Percentiles rank a stretch among this genome's conserved stretches.
Evolutionary conservation across 306 rosid species (phyloP).

Genomic region (Glycine soja): DNA sequence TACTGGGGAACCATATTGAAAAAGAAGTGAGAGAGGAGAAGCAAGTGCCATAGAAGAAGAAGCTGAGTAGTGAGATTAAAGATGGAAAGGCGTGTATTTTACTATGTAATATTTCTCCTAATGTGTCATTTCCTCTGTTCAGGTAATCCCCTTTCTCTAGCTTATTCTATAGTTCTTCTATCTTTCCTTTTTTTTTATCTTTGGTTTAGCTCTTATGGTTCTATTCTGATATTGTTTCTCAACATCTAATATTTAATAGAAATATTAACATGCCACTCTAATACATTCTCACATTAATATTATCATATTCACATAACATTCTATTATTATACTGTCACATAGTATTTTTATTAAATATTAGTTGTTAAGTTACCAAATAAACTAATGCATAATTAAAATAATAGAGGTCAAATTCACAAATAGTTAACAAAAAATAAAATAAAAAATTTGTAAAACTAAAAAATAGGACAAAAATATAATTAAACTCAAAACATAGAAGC

Average conservation of each 20-base stretch:
- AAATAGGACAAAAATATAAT: too few species aligned
- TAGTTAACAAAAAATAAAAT: not conserved
- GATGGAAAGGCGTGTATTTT: slow-evolving; percentile 51
- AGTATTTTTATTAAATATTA: too few species aligned
- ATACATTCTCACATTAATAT: too few species aligned
- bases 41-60: slow-evolving; percentile 15
- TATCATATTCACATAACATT: too few species aligned
- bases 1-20: slow-evolving; percentile 40
- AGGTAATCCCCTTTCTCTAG: slow-evolving; percentile 62
- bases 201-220: slow-evolving; percentile 36
- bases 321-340: too few species aligned
- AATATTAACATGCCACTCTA: too few species aligned
- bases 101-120: slow-evolving; percentile 53
- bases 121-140: slow-evolving; percentile 59
- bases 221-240: not conserved
- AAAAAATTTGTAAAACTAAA: too few species aligned
- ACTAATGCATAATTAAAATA: not conserved
- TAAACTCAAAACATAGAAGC: not conserved
- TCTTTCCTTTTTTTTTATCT: not conserved
- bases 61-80: slow-evolving; percentile 41
- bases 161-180: slow-evolving; percentile 3
- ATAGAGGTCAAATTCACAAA: not conserved
- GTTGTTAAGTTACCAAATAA: too few species aligned
- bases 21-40: slow-evolving; percentile 32
- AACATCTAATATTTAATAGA: too few species aligned